Conservation (phyloP, 225 moss, liverwort and hornwort genomes). For the Anthoceros angustus region DNA sequence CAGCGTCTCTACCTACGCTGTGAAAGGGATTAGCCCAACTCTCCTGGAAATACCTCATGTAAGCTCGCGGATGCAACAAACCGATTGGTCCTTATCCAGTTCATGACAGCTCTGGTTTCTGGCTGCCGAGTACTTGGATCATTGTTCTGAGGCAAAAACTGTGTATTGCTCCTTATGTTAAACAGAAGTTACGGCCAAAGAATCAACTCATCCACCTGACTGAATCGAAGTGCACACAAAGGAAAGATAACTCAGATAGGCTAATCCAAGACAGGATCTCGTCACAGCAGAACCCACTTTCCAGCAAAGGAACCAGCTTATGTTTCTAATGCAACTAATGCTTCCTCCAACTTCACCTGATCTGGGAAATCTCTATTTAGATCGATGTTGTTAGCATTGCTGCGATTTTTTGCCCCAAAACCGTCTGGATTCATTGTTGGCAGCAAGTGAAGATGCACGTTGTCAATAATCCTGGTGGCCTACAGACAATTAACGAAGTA, state of each 20-base stretch:
- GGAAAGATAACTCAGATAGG: neutral
- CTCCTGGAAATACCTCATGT: slow-evolving; percentile 48
- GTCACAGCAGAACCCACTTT: neutral
- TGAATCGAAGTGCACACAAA: slow-evolving; percentile 9
- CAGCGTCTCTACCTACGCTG: neutral
- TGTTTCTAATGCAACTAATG: neutral
- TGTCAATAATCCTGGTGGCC: slow-evolving; percentile 66
- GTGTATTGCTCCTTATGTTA: slow-evolving; percentile 13
- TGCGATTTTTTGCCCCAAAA: slow-evolving; percentile 44
- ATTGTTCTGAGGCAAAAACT: slow-evolving; percentile 53
- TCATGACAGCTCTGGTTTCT: slow-evolving; percentile 70
- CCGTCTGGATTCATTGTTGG: slow-evolving; percentile 94
- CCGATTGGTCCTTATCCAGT: slow-evolving; percentile 40
- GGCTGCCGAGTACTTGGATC: slow-evolving; percentile 51
- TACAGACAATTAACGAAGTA: slow-evolving; percentile 18
- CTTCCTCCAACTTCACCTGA: slow-evolving; percentile 34
- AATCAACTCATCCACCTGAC: slow-evolving; percentile 10
- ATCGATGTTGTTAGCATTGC: slow-evolving; percentile 60
- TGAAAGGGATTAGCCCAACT: neutral
- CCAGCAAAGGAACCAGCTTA: neutral
- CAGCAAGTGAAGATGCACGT: slow-evolving; percentile 77
- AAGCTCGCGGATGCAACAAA: slow-evolving; percentile 88
- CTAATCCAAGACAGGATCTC: neutral
- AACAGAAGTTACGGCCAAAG: slow-evolving; percentile 2
- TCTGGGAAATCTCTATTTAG: slow-evolving; percentile 92